A percentile compares a stretch with the other conserved stretches of the same genome.
Conservation (phyloP, 805 yeast genomes). For the Starmerella potacharoeniae region DNA sequence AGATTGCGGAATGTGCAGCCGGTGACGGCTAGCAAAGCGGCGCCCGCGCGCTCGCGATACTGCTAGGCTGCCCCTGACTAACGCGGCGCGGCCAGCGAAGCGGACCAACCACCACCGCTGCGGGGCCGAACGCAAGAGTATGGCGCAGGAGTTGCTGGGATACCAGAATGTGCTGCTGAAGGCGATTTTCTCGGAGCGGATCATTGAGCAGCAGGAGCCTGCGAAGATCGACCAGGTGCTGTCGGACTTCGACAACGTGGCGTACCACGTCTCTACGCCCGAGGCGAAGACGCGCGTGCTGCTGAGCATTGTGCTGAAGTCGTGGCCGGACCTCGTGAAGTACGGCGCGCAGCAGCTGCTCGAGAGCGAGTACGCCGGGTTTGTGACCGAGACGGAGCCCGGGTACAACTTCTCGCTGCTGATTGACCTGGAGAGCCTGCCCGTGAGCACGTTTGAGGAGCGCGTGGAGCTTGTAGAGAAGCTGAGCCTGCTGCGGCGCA, state of each 20-base stretch:
- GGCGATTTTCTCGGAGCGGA: constrained; percentile 65
- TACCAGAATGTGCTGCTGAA: constrained; percentile 73
- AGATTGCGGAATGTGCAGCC: too few species aligned
- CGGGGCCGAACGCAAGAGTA: background rate
- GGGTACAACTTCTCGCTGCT: constrained; percentile 74
- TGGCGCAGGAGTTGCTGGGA: constrained; percentile 70
- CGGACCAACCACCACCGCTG: background rate
- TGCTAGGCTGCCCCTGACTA: background rate
- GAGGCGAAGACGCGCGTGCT: constrained; percentile 54
- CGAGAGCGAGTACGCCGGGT: constrained; percentile 41
- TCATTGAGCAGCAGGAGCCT: constrained; percentile 39
- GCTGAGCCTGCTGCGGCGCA: constrained; percentile 68
- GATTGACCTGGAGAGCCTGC: constrained; percentile 44
- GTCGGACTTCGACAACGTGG: constrained; percentile 92
- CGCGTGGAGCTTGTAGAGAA: constrained; percentile 45
- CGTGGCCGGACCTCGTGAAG: constrained; percentile 59
- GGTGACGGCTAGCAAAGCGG: too few species aligned
- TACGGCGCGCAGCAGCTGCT: constrained; percentile 41
- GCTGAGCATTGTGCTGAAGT: constrained; percentile 60
- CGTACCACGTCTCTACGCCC: constrained; percentile 85
- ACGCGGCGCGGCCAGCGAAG: background rate
- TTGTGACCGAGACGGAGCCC: constrained; percentile 46
- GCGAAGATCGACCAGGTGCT: constrained; percentile 65
- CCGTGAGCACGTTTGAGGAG: constrained; percentile 34
- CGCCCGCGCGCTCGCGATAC: background rate